Evolutionary conservation across 768 basidiomycete genomes (phyloP).

Genomic region (Ephemerocybe angulata): DNA sequence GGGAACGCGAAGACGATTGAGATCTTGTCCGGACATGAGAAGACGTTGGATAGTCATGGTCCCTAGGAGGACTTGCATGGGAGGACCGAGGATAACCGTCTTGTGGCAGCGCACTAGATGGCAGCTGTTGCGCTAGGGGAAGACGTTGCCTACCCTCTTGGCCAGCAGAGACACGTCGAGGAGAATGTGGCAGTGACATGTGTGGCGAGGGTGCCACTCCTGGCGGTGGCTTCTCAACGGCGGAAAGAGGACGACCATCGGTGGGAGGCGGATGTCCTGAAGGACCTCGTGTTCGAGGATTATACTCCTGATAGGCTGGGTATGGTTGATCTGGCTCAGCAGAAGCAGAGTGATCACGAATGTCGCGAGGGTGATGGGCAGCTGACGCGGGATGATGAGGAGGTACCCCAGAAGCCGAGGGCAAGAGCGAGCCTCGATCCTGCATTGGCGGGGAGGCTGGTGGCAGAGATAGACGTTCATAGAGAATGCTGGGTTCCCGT

Average conservation of each 20-base stretch:
- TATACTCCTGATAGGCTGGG: conserved; percentile 9
- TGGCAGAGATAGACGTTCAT: conserved; percentile 67
- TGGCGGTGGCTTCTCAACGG: conserved; percentile 40
- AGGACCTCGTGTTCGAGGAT: conserved; percentile 29
- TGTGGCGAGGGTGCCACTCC: conserved; percentile 43
- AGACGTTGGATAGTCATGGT: conserved; percentile 38
- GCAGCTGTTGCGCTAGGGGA: conserved; percentile 45
- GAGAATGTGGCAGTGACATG: conserved; percentile 36
- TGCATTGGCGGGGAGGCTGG: conserved; percentile 54
- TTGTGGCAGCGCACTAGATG: conserved; percentile 34
- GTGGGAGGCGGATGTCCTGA: conserved; percentile 43
- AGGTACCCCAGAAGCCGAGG: conserved; percentile 31
- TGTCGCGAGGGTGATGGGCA: conserved; percentile 33
- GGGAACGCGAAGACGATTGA: conserved; percentile 50
- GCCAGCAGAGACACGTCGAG: conserved; percentile 38
- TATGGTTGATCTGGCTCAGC: conserved; percentile 39
- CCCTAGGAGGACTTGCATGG: conserved; percentile 39
- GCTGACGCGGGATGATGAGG: conserved; percentile 33
- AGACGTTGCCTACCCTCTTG: conserved; percentile 47
- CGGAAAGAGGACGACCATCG: conserved; percentile 42
- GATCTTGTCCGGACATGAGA: conserved; percentile 47
- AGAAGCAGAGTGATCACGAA: conserved; percentile 39
- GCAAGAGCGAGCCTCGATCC: conserved; percentile 31
- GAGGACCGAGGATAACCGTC: conserved; percentile 25
- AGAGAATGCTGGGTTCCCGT: conserved; percentile 50